Evolutionary conservation across 352 stramenopile genomes (phyloP).

Genomic region (Halophytophthora polymorphica): DNA sequence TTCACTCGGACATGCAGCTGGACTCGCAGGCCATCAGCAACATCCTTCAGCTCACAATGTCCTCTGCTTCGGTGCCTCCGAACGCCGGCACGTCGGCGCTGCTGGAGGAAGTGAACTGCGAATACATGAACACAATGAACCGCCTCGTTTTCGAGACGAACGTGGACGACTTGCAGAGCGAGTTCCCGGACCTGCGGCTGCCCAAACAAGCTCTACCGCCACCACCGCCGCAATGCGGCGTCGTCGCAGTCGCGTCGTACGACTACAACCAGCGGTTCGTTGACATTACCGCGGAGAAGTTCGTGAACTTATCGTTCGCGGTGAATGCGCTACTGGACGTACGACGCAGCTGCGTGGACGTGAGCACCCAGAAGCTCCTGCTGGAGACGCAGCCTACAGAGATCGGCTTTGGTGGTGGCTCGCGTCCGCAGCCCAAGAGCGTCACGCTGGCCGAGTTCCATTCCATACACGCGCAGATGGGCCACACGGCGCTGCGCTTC

Average conservation of each 20-base stretch:
- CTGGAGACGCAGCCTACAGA: slow-evolving; percentile 67
- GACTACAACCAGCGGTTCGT: slow-evolving; percentile 74
- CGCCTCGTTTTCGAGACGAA: slow-evolving; percentile 87
- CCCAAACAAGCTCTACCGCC: slow-evolving; percentile 17
- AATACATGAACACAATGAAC: slow-evolving; percentile 95
- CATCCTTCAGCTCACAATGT: slow-evolving; percentile 71
- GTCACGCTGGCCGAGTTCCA: slow-evolving; percentile 75
- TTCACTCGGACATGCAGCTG: slow-evolving; percentile 60
- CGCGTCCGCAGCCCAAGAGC: slow-evolving; percentile 38
- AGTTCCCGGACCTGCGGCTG: slow-evolving; percentile 55
- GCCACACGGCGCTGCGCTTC: slow-evolving; percentile 59
- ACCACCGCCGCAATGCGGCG: slow-evolving; percentile 43
- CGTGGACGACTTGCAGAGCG: slow-evolving; percentile 47
- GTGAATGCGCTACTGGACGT: slow-evolving; percentile 76
- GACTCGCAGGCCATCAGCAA: slow-evolving; percentile 66
- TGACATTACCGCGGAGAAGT: slow-evolving; percentile 54
- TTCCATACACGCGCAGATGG: slow-evolving; percentile 66
- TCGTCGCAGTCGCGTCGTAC: slow-evolving; percentile 50
- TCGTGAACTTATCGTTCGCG: slow-evolving; percentile 67
- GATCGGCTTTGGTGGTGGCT: slow-evolving; percentile 46
- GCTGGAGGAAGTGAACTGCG: slow-evolving; percentile 87
- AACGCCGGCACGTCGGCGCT: slow-evolving; percentile 61
- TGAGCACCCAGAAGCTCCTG: slow-evolving; percentile 56
- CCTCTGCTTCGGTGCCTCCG: slow-evolving; percentile 43
- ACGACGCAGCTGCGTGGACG: slow-evolving; percentile 61